A percentile compares a stretch with the other conserved stretches of the same genome.
Conservation (phyloP, 169 alveolate species). For the Babesia ovata region DNA sequence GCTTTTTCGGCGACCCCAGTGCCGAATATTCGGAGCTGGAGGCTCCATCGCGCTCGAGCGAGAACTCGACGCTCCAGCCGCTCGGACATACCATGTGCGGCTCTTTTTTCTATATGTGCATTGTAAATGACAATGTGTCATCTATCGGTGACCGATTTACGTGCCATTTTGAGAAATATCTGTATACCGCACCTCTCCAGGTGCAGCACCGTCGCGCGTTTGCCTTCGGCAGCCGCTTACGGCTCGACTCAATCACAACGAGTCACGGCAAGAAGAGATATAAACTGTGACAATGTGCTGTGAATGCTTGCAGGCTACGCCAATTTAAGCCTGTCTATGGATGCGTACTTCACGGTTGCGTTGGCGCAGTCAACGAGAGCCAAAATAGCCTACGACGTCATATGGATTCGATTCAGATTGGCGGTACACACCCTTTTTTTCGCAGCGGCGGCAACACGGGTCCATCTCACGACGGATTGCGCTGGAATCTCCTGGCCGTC, state of each 20-base stretch:
- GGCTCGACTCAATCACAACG: too few relatives aligned
- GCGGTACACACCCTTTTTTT: constrained; percentile 39
- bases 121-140: not conserved
- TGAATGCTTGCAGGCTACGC: not conserved
- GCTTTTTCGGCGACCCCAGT: not conserved
- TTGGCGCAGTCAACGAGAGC: constrained; percentile 47
- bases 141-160: not conserved
- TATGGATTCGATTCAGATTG: not conserved
- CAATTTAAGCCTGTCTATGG: constrained; percentile 27
- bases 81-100: constrained; percentile 45
- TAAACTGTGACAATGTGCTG: too few relatives aligned
- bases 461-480: constrained; percentile 42
- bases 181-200: not conserved
- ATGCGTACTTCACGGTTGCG: constrained; percentile 35
- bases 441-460: constrained; percentile 28
- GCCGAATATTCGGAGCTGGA: constrained; percentile 19
- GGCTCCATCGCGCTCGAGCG: constrained; percentile 18
- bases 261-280: too few relatives aligned
- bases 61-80: constrained; percentile 66
- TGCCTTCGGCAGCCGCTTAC: not conserved
- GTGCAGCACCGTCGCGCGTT: constrained; percentile 10
- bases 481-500: constrained; percentile 19
- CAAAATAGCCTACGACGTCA: constrained; percentile 19
- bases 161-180: too few relatives aligned
- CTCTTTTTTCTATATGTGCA: not conserved